Evolutionary conservation across 163 green algal species (phyloP).

Genomic region (Chlorella variabilis): DNA sequence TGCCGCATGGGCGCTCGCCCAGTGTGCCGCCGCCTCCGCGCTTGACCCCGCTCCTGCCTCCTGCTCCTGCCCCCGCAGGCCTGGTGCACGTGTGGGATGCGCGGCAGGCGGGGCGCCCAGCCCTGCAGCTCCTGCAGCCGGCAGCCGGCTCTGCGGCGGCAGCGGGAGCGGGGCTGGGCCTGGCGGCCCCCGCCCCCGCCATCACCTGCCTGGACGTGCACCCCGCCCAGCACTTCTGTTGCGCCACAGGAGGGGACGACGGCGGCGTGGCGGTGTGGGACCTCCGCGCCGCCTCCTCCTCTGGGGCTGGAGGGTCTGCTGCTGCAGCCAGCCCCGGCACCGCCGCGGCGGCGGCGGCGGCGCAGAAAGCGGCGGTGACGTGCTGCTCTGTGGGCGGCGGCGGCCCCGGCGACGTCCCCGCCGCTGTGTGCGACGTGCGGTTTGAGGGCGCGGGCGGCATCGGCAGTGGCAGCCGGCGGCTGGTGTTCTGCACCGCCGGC

Average conservation of each 20-base stretch:
- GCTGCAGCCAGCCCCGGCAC: background rate
- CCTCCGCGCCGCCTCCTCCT: conserved; percentile 1
- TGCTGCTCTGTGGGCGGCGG: conserved; percentile 1
- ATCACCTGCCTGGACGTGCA: conserved; percentile 32
- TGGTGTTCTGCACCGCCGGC: conserved; percentile 26
- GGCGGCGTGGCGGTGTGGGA: conserved; percentile 31
- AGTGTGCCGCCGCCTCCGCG: background rate
- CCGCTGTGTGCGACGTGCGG: conserved; percentile 19
- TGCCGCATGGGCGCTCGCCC: too few relatives aligned
- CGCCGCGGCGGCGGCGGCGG: too few relatives aligned
- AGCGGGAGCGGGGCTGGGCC: background rate
- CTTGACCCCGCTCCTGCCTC: background rate
- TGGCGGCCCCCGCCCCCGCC: background rate
- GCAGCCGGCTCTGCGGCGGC: background rate
- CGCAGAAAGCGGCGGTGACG: background rate
- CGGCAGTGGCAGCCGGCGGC: conserved; percentile 24
- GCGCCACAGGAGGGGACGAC: background rate
- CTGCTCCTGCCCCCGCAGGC: background rate
- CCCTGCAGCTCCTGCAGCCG: conserved; percentile 20
- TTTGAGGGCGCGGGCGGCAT: conserved; percentile 27
- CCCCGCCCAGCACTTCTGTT: conserved; percentile 24
- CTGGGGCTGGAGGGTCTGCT: background rate
- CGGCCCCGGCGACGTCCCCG: background rate
- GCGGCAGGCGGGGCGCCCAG: conserved; percentile 11
- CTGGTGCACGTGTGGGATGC: conserved; percentile 32